Evolutionary conservation across 805 yeast species (phyloP).

Genomic region (Metschnikowia kofuensis): DNA sequence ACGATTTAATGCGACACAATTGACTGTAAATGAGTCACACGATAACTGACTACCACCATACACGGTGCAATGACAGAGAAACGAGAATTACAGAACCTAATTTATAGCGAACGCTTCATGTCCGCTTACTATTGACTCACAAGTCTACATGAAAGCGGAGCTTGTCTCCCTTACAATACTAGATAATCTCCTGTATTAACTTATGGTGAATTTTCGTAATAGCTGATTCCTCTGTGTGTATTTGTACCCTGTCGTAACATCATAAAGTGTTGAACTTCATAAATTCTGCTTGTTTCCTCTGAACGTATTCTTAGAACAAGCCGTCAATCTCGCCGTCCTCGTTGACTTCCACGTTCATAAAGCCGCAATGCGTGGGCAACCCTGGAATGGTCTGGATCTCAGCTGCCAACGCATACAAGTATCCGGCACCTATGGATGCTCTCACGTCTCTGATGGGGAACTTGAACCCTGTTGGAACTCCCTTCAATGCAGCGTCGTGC

Average conservation of each 20-base stretch:
- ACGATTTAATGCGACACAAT: no score
- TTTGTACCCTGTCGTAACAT: slow-evolving; percentile 15
- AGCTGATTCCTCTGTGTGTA: neutral
- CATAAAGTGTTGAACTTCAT: slow-evolving; percentile 23
- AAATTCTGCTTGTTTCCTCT: neutral
- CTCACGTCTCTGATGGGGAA: slow-evolving; percentile 81
- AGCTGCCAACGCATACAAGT: slow-evolving; percentile 80
- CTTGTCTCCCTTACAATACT: neutral
- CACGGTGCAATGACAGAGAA: no score
- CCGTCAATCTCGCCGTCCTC: slow-evolving; percentile 83
- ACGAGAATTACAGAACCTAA: no score
- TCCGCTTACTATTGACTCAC: no score
- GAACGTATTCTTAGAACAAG: slow-evolving; percentile 45
- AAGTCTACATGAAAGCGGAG: no score
- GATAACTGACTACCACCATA: no score
- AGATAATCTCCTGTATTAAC: slow-evolving; percentile 1
- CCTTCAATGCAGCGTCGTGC: slow-evolving; percentile 78
- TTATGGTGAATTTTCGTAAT: slow-evolving; percentile 3
- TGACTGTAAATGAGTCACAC: no score
- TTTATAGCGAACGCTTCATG: no score
- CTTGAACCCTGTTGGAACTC: slow-evolving; percentile 76
- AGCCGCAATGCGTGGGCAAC: slow-evolving; percentile 80
- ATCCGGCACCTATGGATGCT: slow-evolving; percentile 80
- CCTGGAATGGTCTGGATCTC: slow-evolving; percentile 88
- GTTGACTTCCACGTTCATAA: slow-evolving; percentile 80